Base-by-base conservation (phyloP, 345 rosid genomes). In the Atalantia buxifolia region DNA sequence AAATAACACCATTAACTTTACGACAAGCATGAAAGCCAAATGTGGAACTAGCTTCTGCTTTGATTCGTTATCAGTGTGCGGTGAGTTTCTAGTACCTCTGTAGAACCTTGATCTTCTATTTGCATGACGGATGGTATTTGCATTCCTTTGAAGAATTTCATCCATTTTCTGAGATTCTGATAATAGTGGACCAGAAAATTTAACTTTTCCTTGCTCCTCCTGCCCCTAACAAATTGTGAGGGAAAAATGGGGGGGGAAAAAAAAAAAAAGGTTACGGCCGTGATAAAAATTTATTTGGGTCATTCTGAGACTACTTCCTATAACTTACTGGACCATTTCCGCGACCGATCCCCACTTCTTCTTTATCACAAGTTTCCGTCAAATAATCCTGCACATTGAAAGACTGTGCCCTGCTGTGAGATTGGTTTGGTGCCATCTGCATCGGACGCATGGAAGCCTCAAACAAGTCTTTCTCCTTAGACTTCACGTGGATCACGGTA, bases 121-220 rank as follows among this genome's bases (percentile, higher is more conserved):
- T 30, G 88, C 90, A 40, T 48, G 87, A 21, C 88, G 86, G 36
- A 88, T 91, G 71, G 85, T 88, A 30, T 78, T 88, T 79, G 86
- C 91, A 78, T 89, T 92, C 76, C 86, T 82, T 73, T 83, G 85
- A 75, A 87, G 75, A 63, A 87, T 80, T 72, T 84, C 83, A 6
- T 89, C 90, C 4, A 87, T 76, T 77, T 83, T 86, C 50, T 79
- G 82, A 14, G 91, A 78, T 74, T 88, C 83, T 18, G 85, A 71
- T 22, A 88, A 66, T 73, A 86, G 12, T 5, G 92, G 91, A 65
- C 91, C 94, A 9, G 94, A 92, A 73, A 64, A 68, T 60, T 79
- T 67, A 27, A 77, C 68, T 30, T 76, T 80, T 7, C 22, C 66
- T 66, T 71, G 61, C 24, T 70, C 57, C 48, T 25, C 12, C 56